Base-by-base conservation (phyloP, 108 stramenopile genomes). In the Nitzschia sp. region DNA sequence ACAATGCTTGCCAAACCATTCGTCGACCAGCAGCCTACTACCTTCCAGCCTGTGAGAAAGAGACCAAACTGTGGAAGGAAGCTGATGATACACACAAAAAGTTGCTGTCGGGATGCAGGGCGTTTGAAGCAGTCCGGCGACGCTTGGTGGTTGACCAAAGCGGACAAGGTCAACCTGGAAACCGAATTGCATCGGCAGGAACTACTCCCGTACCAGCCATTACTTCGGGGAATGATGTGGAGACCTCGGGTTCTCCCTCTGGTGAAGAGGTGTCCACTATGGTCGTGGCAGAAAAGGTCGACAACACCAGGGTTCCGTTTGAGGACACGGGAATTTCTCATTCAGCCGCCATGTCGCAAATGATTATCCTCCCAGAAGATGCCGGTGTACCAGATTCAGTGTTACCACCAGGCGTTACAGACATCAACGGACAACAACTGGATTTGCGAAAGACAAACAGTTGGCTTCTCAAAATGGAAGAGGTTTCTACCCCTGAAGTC, bases 1-100 rank as follows among this genome's bases (percentile, higher is more conserved):
- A 94, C 70, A 96, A 96, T 76, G 95, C 95, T 0, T 96, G 95
- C 78, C 95, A 96, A 77, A 96, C 95, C 0, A 80, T 96, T 2
- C 85, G 95, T 43, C 80, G 95, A 38, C 92, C 92, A 22, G 77
- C 80, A 11, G 84, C 71, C 20, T 96, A 92, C 70, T 96, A 96
- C 64, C n/a, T 74, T 40, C 89, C 90, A 10, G 54, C 79, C 41
- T 84, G 92, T 51, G 65, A 81, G 24, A 79, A 80, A 41, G 95
- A 96, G 65, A 67, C 80, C 39, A 52, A 70, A 22, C 60, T 91
- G 37, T 91, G 86, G 87, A 72, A 54, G 48, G 26, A 67, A n/a
- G 82, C 78, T 19, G 86, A 83, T 60, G 78, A 75, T 0, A 76
- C 61, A 14, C 90, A 91, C 80, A 75, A 80, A 21, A 48, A 54